Evolutionary conservation across 192 early-diverging fungal species (phyloP).

Genomic region (Linnemannia zychae): DNA sequence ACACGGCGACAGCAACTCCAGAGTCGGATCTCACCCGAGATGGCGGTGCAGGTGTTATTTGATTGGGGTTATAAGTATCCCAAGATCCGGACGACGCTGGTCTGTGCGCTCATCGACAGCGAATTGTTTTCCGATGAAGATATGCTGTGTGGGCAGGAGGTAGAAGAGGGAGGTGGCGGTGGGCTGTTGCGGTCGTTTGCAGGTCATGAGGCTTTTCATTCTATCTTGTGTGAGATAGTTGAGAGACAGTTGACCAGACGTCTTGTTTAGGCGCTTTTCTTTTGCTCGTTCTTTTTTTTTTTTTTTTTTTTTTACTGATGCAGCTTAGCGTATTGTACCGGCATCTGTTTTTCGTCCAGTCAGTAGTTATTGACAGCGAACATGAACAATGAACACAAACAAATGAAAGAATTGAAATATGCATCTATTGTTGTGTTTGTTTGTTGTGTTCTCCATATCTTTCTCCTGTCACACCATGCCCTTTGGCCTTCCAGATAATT

Average conservation of each 20-base stretch:
- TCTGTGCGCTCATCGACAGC: slow-evolving; percentile 15
- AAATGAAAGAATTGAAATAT: background rate
- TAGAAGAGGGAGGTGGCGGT: background rate
- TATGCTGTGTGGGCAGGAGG: background rate
- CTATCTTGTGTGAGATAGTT: slow-evolving; percentile 17
- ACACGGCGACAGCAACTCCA: background rate
- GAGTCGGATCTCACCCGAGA: slow-evolving; percentile 12
- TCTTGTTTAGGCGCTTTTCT: background rate
- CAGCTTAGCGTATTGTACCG: background rate
- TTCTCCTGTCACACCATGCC: too few species aligned
- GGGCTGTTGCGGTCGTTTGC: slow-evolving; percentile 10
- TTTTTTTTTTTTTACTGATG: background rate
- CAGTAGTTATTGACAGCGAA: too few species aligned
- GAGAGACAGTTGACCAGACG: background rate
- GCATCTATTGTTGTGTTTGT: slow-evolving; percentile 6
- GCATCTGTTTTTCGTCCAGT: background rate
- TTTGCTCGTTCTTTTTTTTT: background rate
- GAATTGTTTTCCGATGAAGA: background rate
- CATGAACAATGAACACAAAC: background rate
- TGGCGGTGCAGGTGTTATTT: slow-evolving; percentile 28
- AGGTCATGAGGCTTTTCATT: slow-evolving; percentile 24
- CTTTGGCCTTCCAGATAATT: too few species aligned
- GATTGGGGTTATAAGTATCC: slow-evolving; percentile 36
- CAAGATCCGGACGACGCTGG: slow-evolving; percentile 23
- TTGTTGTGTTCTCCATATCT: background rate